A percentile compares a stretch with the other conserved stretches of the same genome.
Evolutionary conservation across 306 rosid genomes (phyloP).

Genomic region (Lotus japonicus): DNA sequence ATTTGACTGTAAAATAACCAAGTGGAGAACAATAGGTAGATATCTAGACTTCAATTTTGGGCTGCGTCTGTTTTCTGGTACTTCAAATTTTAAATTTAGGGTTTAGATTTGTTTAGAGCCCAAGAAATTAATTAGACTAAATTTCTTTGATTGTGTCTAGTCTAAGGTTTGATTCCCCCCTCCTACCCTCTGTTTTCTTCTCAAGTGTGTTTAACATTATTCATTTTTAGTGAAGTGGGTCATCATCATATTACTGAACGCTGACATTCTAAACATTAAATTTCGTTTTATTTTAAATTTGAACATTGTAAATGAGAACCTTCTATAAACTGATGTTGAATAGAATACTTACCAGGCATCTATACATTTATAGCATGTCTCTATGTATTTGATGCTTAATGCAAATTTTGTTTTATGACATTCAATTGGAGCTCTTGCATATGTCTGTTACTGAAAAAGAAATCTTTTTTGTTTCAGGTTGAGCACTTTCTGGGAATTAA

Average conservation of each 20-base stretch:
- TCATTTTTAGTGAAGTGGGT: no score
- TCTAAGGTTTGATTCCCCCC: background rate
- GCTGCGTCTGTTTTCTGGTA: no score
- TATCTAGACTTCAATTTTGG: background rate
- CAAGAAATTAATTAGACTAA: background rate
- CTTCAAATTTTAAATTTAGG: background rate
- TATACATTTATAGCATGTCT: background rate
- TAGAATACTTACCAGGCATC: background rate
- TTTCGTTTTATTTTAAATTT: background rate
- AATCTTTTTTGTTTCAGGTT: constrained; percentile 43
- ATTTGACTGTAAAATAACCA: no score
- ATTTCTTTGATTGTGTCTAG: background rate
- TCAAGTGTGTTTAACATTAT: background rate
- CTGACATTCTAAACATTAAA: background rate
- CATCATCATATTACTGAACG: background rate
- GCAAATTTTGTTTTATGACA: background rate
- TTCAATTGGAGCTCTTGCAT: background rate
- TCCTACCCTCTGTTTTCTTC: background rate
- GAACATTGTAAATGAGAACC: background rate
- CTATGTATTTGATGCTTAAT: background rate
- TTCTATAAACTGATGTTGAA: background rate
- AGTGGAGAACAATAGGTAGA: background rate
- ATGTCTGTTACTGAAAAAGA: background rate
- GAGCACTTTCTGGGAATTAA: constrained; percentile 92
- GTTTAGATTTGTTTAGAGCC: background rate